Percentiles rank a stretch among this genome's conserved stretches.
Evolutionary conservation across 2,329 filamentous ascomycete genomes (phyloP).

Genomic region (Fusarium circinatum): DNA sequence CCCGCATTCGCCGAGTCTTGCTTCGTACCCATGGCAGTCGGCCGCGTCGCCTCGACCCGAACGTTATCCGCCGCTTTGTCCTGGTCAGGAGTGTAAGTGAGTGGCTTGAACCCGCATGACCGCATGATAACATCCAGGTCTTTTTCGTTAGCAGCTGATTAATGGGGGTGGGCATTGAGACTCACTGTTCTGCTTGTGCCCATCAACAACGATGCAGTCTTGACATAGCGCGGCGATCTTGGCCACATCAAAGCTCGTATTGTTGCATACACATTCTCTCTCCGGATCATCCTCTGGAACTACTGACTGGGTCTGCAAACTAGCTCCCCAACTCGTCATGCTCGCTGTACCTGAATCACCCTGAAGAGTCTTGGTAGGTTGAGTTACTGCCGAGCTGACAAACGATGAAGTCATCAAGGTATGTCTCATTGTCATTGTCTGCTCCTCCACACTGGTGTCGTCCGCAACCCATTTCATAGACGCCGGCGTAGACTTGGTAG

Average conservation of each 20-base stretch:
- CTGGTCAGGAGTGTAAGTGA: constrained; percentile 45
- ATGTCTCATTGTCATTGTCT: background rate
- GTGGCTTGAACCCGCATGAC: constrained; percentile 48
- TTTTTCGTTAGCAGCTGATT: constrained; percentile 26
- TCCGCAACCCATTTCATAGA: constrained; percentile 7
- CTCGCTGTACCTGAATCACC: constrained; percentile 1
- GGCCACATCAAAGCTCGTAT: constrained; percentile 54
- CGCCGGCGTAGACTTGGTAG: background rate
- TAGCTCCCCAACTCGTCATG: constrained; percentile 6
- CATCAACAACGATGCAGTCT: constrained; percentile 50
- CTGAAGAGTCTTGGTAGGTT: background rate
- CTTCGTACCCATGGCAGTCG: constrained; percentile 25
- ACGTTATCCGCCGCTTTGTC: constrained; percentile 49
- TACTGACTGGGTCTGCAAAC: constrained; percentile 28
- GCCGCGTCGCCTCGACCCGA: constrained; percentile 48
- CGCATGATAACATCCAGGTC: constrained; percentile 52
- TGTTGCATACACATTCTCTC: constrained; percentile 51
- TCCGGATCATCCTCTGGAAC: constrained; percentile 44
- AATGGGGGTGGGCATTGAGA: background rate
- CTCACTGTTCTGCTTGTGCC: constrained; percentile 48
- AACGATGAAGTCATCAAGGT: constrained; percentile 9
- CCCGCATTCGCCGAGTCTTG: constrained; percentile 1
- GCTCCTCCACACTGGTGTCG: constrained; percentile 9
- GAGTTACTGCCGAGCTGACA: constrained; percentile 7
- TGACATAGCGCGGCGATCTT: constrained; percentile 52